Evolutionary conservation across 805 yeast genomes (phyloP), one percentile per base, ranked within the genome.

Genomic region (Kluyveromyces aestuarii): DNA sequence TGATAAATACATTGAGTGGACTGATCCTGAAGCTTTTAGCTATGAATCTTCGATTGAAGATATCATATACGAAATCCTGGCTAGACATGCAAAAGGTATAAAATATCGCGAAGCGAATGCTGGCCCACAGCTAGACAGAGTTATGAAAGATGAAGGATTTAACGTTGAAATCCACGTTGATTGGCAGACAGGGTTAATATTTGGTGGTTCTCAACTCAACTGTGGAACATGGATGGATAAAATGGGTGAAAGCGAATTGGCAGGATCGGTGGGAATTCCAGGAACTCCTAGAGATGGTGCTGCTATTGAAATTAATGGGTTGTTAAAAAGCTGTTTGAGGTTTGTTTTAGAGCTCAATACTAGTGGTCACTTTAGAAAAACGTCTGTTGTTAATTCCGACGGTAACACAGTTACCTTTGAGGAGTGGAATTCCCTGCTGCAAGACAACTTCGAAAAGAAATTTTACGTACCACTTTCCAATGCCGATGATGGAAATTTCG

Each of bases 171-270:
- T 90, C 1, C 59, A 68, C 50, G 88, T 90, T 41, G 97, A 91
- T 63, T 91, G 97, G 97, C 59, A 71, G 0, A 89, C 86, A 11
- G 99, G 99, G 1, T 69, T 93, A 30, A 71, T 90, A 4, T 84
- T 80, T 64, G 99, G 98, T 42, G 98, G 99, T 1, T 86, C 87
- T 44, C 96, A 86, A 65, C 79, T 69, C 64, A 91, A 91, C 63
- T 91, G 99, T 71, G 99, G 99, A 19, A 93, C 99, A 0, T 91
- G 99, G 99, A 91, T 90, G 96, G 99, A 91, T 68, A 91, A 91
- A 69, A 91, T 91, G 98, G 99, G 99, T 25, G 98, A 93, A 69
- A 86, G 96, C 60, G 80, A 67, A 36, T 73, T 68, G 48, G 96
- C 98, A 0, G 83, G 84, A 1, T 82, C 80, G 50, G 85, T 83